phyloP scores from a whole-genome alignment of 192 early-diverging fungal genomes.

The Coemansia sp. region DNA sequence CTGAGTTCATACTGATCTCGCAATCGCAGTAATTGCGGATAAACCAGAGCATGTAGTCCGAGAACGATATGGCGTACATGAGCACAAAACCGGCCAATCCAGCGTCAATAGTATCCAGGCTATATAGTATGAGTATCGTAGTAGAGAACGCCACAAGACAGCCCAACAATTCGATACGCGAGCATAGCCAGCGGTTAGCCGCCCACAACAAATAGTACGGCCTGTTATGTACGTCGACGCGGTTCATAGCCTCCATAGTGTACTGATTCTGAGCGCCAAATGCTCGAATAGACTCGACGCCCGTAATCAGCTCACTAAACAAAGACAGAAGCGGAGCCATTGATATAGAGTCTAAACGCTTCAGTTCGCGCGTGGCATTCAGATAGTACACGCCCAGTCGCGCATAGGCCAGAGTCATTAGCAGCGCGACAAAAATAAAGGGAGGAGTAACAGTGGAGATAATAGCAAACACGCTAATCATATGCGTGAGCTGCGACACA shows the following conservation, averaged over 20 bases:
- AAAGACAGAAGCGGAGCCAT: constrained; percentile 76
- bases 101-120: constrained; percentile 65
- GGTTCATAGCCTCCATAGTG: constrained; percentile 60
- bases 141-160: constrained; percentile 74
- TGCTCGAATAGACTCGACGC: constrained; percentile 81
- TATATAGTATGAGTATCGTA: constrained; percentile 63
- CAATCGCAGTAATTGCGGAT: constrained; percentile 77
- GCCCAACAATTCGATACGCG: constrained; percentile 78
- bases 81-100: constrained; percentile 88
- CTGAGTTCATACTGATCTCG: constrained; percentile 85
- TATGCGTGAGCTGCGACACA: constrained; percentile 56
- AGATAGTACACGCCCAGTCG: constrained; percentile 74
- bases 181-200: constrained; percentile 88
- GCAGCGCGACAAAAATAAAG: constrained; percentile 69
- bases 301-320: constrained; percentile 78
- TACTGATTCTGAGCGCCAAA: constrained; percentile 79
- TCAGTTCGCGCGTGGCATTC: constrained; percentile 79
- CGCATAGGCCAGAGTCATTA: constrained; percentile 61
- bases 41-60: constrained; percentile 76
- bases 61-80: constrained; percentile 84
- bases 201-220: constrained; percentile 87
- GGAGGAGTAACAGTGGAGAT: constrained; percentile 68
- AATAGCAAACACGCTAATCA: constrained; percentile 59
- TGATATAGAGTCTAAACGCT: constrained; percentile 80
- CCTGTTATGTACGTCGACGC: constrained; percentile 78